These are phyloP conservation scores for Sporisorium iseilematis-ciliati DNA, from an alignment of 1,284 basidiomycete genomes.

Conservation along the genomic window DNA sequence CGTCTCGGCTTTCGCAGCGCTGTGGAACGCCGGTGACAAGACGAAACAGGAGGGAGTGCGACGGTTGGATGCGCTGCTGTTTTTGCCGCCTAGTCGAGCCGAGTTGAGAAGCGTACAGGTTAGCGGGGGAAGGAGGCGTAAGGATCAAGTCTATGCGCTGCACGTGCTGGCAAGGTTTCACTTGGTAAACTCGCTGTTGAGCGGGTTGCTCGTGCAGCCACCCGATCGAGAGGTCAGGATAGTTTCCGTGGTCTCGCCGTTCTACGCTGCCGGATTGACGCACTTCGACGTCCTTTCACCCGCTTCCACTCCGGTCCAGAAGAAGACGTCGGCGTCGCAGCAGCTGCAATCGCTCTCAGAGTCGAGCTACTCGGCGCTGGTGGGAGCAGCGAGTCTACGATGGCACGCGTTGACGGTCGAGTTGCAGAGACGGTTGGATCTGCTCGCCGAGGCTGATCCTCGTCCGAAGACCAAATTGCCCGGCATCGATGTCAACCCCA, in stretches of 20 bases:
- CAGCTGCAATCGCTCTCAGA: constrained; percentile 17
- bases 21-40: constrained; percentile 59
- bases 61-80: constrained; percentile 30
- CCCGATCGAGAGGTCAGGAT: constrained; percentile 60
- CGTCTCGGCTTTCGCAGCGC: constrained; percentile 49
- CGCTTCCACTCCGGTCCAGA: not conserved
- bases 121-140: not conserved
- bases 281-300: constrained; percentile 40
- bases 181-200: constrained; percentile 59
- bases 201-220: constrained; percentile 56
- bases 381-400: constrained; percentile 48
- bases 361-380: constrained; percentile 21
- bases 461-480: constrained; percentile 56
- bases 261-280: constrained; percentile 58
- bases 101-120: constrained; percentile 10
- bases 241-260: constrained; percentile 57
- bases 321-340: not conserved
- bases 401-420: constrained; percentile 57
- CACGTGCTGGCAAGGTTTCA: constrained; percentile 60
- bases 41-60: constrained; percentile 27
- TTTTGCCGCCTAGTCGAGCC: constrained; percentile 22
- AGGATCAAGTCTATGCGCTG: constrained; percentile 30
- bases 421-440: constrained; percentile 57
- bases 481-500: constrained; percentile 44
- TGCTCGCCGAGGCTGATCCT: constrained; percentile 59